Percentiles rank a stretch among this genome's conserved stretches.
Conservation (phyloP, 805 yeast species). For the Saturnispora sekii region DNA sequence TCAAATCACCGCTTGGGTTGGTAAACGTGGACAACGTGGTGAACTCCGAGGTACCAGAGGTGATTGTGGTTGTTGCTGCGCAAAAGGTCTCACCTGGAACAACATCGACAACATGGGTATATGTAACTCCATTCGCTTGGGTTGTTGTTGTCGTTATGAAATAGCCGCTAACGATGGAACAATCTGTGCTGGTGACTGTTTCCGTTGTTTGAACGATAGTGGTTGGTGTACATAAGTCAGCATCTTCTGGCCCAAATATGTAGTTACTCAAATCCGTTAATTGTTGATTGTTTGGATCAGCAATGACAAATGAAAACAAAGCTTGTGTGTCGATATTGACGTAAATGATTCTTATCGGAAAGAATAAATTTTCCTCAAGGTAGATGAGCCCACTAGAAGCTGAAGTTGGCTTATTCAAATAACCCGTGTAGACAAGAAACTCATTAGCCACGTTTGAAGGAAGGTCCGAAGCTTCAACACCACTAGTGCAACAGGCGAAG, state of each 20-base stretch:
- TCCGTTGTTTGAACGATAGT: background rate
- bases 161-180: background rate
- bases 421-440: background rate
- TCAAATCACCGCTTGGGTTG: too few relatives aligned
- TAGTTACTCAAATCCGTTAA: background rate
- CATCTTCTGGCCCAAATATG: background rate
- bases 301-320: background rate
- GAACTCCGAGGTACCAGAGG: background rate
- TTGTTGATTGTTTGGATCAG: background rate
- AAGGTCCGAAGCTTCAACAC: background rate
- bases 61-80: background rate
- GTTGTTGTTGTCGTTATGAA: background rate
- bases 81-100: background rate
- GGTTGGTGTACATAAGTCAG: background rate
- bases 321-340: background rate
- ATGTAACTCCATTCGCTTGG: background rate
- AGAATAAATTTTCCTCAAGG: conserved; percentile 4
- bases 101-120: background rate
- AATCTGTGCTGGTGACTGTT: too few relatives aligned
- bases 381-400: background rate
- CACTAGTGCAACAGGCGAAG: conserved; percentile 25
- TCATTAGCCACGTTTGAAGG: background rate
- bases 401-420: background rate
- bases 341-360: conserved; percentile 8
- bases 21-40: too few relatives aligned